Base-by-base conservation (phyloP, 2,329 filamentous ascomycete genomes). In the Aspergillus sp. region DNA sequence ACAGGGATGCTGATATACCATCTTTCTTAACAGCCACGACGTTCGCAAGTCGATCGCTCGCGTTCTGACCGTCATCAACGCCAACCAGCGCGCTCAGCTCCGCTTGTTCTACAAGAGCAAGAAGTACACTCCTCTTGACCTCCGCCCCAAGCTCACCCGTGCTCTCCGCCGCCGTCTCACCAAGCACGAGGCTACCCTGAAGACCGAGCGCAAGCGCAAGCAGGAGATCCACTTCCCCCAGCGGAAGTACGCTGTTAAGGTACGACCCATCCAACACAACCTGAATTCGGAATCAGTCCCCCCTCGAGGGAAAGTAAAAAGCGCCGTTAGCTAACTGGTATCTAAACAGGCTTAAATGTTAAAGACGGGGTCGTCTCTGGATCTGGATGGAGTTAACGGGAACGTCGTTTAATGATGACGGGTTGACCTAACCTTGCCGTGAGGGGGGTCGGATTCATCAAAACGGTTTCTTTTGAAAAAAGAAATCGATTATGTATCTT, bases 71-170 rank as follows among this genome's bases (percentile, higher is more conserved):
- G 88, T 99, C 85, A 97, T 99, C 89, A 99, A 98, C 88, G 90
- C 92, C 84, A 98, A 96, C 89, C 95, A 99, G 87, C 91, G 96
- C 81, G 87, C 92, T 72, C 93, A 98, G 85, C 92, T 99, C 77
- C 92, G 93, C 76, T 87, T 98, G 72, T 98, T 98, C 91, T 99
- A 99, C 89, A 96, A 97, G 88, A 91, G 90, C 89, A 98, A 98
- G 91, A 98, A 97, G 88, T 97, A 97, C 88, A 84, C 92, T 69
- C 95, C 95, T 70, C 92, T 99, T 80, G 96, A 99, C 82, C 93
- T 99, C 85, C 91, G 95, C 83, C 83, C 92, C 80, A 98, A 98
- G 91, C 89, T 95, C 86, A 99, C 95, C 79, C 93, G 95, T 77
- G 95, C 93, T 79, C 96, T 98, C 84, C 92, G 95, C 79, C 91